Conservation (phyloP, 257 asterid species). For the Lavandula angustifolia region DNA sequence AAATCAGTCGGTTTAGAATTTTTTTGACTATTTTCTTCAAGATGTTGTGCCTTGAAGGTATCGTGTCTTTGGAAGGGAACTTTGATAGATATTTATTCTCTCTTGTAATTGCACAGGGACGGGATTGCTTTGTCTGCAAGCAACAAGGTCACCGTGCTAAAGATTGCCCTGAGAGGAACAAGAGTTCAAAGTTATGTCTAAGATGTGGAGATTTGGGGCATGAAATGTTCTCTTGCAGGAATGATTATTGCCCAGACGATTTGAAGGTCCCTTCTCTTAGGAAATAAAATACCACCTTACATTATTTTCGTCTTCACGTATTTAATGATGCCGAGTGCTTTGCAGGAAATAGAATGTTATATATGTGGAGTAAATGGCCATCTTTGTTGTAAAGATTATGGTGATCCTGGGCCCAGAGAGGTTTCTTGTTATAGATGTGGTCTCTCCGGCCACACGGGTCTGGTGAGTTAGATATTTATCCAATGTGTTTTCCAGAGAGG, state of each 20-base stretch:
- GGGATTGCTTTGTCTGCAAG: conserved; percentile 84
- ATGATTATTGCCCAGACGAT: conserved; percentile 66
- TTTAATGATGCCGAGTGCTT: conserved; percentile 19
- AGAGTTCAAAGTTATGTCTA: conserved; percentile 60
- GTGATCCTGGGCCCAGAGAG: conserved; percentile 52
- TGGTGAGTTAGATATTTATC: conserved; percentile 56
- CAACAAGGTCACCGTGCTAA: conserved; percentile 89
- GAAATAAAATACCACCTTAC: conserved; percentile 8
- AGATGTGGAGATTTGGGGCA: conserved; percentile 90
- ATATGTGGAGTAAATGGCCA: conserved; percentile 78
- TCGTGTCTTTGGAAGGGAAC: not conserved
- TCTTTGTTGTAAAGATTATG: conserved; percentile 70
- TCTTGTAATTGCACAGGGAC: conserved; percentile 52
- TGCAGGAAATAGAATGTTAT: conserved; percentile 79
- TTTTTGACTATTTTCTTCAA: not conserved
- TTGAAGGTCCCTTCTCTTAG: conserved; percentile 52
- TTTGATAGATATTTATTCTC: conserved; percentile 13
- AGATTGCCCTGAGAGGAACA: conserved; percentile 74
- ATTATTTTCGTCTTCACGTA: not conserved
- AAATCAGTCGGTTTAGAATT: not conserved
- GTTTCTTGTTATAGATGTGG: conserved; percentile 93
- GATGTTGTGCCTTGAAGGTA: not conserved
- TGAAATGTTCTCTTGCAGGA: conserved; percentile 78
- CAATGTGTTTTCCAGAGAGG: not conserved
- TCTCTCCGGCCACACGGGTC: conserved; percentile 82